A percentile compares a stretch with the other conserved stretches of the same genome.
Conservation (phyloP, 1,284 basidiomycete species). For the Sporisorium iseilematis-ciliati region DNA sequence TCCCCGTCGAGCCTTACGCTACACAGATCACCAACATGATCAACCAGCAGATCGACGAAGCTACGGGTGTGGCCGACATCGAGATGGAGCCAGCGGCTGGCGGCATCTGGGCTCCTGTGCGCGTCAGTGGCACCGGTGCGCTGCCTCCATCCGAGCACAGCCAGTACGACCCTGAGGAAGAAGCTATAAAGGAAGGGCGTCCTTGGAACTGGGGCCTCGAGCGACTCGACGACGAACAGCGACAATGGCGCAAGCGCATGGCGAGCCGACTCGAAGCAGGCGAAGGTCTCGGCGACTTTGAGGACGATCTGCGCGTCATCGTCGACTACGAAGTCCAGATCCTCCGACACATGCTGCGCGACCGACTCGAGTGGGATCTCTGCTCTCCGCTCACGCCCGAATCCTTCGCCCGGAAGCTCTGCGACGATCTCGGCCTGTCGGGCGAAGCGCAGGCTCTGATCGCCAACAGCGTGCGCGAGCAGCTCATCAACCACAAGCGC, state of each 20-base stretch:
- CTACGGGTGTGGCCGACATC: constrained; percentile 74
- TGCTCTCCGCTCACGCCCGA: constrained; percentile 91
- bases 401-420: constrained; percentile 83
- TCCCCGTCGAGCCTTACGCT: constrained; percentile 78
- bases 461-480: constrained; percentile 92
- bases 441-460: constrained; percentile 90
- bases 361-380: constrained; percentile 98
- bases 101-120: constrained; percentile 40
- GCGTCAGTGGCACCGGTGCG: constrained; percentile 22
- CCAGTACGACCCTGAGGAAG: constrained; percentile 40
- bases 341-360: constrained; percentile 86
- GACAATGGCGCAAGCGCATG: constrained; percentile 40
- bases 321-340: constrained; percentile 91
- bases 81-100: constrained; percentile 51
- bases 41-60: constrained; percentile 87
- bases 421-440: constrained; percentile 85
- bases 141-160: constrained; percentile 14
- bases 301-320: constrained; percentile 66
- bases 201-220: constrained; percentile 46
- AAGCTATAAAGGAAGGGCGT: constrained; percentile 36
- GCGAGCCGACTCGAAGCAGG: constrained; percentile 30
- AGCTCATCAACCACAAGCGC: constrained; percentile 89
- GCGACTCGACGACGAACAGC: constrained; percentile 22
- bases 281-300: constrained; percentile 50
- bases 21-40: constrained; percentile 87